Evolutionary conservation across 345 rosid genomes (phyloP), one percentile per base, ranked within the genome.

Genomic region (Rhizophora mangle): DNA sequence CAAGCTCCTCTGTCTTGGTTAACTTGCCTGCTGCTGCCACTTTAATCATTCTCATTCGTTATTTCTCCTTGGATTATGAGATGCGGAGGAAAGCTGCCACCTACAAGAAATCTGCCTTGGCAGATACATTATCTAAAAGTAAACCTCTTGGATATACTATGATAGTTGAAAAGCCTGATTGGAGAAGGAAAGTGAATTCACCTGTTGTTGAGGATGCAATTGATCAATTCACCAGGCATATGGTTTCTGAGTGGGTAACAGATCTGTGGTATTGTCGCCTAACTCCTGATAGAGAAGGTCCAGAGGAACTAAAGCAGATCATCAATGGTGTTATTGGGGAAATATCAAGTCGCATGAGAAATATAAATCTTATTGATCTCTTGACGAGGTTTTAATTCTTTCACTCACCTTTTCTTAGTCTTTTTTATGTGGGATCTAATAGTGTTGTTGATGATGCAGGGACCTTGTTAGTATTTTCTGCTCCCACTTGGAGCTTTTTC

Each of bases 1-100:
- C 98, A 30, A 95, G 98, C 83, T 89, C 98, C 80, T 95, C 99
- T 5, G 97, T 95, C 36, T 90, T 81, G 91, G 86, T 92, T 39
- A 95, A 92, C 82, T 83, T 95, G 72, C 98, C 98, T 72, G 97
- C 93, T 82, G 96, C 99, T 34, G 96, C 90, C 29, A 78, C 84
- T 60, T 82, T 95, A 76, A 82, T 92, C 71, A 64, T 95, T 70
- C 81, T 88, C 59, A 91, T 96, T 49, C 98, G 97, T 13, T 90
- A 96, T 73, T 85, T 90, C 73, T 83, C 92, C 3, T 74, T 96
- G 22, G 99, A 96, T 76, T 80, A 85, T 72, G 98, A 92, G 73
- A 83, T 83, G 94, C 80, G 86, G 68, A 86, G 82, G 72, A 90
- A 92, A 74, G 85, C 94, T 71, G 88, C 88, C 8, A 76, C 79